Conservation (phyloP, 345 rosid species). For the Populus simonii region DNA sequence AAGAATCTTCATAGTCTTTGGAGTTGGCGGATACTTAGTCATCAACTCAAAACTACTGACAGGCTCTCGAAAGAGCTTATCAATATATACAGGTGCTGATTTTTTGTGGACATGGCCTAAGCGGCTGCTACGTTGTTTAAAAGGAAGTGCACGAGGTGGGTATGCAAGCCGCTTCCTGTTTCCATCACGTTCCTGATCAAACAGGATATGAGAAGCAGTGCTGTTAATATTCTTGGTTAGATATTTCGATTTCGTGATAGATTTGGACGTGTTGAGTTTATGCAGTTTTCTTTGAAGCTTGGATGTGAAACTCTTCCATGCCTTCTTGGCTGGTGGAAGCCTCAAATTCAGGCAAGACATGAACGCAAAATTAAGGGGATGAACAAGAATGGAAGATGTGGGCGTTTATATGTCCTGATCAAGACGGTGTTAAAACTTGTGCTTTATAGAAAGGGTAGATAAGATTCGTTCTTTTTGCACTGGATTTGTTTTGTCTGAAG, state of each 20-base stretch:
- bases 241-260: constrained; percentile 28
- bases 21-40: neutral
- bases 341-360: constrained; percentile 57
- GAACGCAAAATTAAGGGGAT: neutral
- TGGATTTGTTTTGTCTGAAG: neutral
- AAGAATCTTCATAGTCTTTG: constrained; percentile 9
- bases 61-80: constrained; percentile 47
- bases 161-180: neutral
- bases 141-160: constrained; percentile 1
- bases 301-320: constrained; percentile 66
- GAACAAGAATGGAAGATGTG: neutral
- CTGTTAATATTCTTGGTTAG: neutral
- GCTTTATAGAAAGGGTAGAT: constrained; percentile 7
- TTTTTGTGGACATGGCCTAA: constrained; percentile 32
- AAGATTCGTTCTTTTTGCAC: neutral
- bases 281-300: constrained; percentile 47
- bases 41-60: neutral
- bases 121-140: neutral
- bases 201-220: neutral
- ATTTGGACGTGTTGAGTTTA: constrained; percentile 40
- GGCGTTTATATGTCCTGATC: neutral
- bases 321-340: constrained; percentile 59
- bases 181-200: neutral
- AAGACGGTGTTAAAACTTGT: neutral
- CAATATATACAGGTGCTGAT: constrained; percentile 48